phyloP scores from a whole-genome alignment of 306 rosid species.

The Corylus americana region DNA sequence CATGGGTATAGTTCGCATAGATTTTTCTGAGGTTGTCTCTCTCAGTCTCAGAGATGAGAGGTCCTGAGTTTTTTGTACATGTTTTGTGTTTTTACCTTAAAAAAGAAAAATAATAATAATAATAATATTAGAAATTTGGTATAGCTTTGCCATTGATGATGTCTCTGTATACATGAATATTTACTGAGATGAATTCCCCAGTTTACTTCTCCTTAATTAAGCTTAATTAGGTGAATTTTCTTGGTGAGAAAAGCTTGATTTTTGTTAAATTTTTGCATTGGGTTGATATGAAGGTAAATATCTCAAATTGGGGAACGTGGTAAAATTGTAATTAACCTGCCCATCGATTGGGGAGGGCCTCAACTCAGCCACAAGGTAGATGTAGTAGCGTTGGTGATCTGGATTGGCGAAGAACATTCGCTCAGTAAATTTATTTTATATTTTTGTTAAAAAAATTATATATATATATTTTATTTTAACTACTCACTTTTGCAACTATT shows the following conservation, averaged over 20 bases:
- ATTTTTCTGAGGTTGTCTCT: constrained; percentile 35
- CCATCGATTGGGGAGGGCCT: neutral
- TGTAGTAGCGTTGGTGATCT: too few species aligned
- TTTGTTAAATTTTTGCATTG: neutral
- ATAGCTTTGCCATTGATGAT: neutral
- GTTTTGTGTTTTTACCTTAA: neutral
- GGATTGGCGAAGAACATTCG: too few species aligned
- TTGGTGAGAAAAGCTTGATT: neutral
- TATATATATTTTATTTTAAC: too few species aligned
- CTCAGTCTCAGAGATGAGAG: neutral
- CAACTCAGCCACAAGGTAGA: too few species aligned
- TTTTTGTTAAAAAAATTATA: too few species aligned
- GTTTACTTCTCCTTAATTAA: neutral
- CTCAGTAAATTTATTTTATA: too few species aligned
- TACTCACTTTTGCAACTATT: too few species aligned
- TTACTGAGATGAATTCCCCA: neutral
- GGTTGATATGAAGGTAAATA: neutral
- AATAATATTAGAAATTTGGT: neutral
- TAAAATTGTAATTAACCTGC: neutral
- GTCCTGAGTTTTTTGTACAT: neutral
- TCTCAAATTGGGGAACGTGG: neutral
- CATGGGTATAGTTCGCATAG: constrained; percentile 52
- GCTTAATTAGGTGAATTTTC: neutral
- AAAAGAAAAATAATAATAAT: neutral
- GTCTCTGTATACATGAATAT: neutral